Evolutionary conservation across 1,284 basidiomycete genomes (phyloP).

Genomic region (Leccinum angustisporum): DNA sequence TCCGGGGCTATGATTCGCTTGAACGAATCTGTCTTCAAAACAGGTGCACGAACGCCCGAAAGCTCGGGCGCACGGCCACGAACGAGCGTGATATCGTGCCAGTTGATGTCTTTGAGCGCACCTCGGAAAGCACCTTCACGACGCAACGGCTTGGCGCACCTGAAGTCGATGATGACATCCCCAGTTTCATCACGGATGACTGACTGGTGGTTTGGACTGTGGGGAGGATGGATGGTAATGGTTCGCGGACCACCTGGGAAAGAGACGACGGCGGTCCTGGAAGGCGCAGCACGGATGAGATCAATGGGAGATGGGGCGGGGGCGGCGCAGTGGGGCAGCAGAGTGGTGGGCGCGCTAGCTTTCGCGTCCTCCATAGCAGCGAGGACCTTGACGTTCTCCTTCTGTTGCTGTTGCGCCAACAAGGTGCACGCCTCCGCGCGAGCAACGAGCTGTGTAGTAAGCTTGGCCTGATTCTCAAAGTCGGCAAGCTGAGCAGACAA

Average conservation of each 20-base stretch:
- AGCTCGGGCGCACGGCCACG: constrained; percentile 15
- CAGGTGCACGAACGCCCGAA: neutral
- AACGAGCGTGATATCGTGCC: constrained; percentile 8
- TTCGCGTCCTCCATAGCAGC: constrained; percentile 2
- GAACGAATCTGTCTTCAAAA: constrained; percentile 14
- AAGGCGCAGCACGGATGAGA: neutral
- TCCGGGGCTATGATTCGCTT: constrained; percentile 11
- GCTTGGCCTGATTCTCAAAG: neutral
- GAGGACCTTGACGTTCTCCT: constrained; percentile 7
- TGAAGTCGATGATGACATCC: constrained; percentile 18
- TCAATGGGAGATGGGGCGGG: constrained; percentile 2
- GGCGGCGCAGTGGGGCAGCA: neutral
- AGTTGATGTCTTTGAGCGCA: constrained; percentile 15
- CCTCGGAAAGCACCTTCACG: constrained; percentile 27
- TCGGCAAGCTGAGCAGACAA: constrained; percentile 6
- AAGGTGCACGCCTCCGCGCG: constrained; percentile 7
- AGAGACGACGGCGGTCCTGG: constrained; percentile 13
- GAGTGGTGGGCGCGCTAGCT: neutral
- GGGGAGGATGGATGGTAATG: constrained; percentile 29
- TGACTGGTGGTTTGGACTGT: constrained; percentile 15
- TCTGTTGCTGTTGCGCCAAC: constrained; percentile 10
- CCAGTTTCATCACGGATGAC: constrained; percentile 21
- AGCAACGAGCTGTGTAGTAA: neutral
- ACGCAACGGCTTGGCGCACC: constrained; percentile 12
- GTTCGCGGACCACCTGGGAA: constrained; percentile 29